phyloP scores from a whole-genome alignment of 2,329 filamentous ascomycete species.

The Paecilomyces fulvus region DNA sequence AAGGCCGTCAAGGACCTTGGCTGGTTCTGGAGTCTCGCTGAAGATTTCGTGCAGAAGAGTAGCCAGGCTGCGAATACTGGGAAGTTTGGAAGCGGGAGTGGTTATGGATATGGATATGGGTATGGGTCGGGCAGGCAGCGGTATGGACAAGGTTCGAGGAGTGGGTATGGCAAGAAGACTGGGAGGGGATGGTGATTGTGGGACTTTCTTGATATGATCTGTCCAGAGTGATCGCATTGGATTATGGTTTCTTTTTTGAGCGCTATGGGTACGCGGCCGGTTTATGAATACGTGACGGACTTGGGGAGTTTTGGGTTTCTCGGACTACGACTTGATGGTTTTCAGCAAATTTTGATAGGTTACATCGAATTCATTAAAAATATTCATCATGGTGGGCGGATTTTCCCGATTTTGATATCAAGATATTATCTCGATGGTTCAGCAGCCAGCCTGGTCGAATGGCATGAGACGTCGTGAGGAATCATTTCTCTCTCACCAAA shows the following conservation, averaged over 20 bases:
- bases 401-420: background rate
- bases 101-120: conserved; percentile 52
- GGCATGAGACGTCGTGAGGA: background rate
- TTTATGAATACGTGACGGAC: background rate
- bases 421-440: no score
- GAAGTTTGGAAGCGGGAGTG: conserved; percentile 49
- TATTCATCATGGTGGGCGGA: background rate
- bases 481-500: no score
- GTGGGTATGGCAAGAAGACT: background rate
- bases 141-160: background rate
- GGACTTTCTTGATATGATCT: background rate
- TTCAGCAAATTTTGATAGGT: background rate
- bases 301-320: background rate
- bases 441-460: no score
- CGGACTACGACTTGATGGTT: background rate
- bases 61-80: conserved; percentile 34
- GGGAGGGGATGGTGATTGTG: conserved; percentile 11
- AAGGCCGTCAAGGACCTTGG: conserved; percentile 25
- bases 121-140: conserved; percentile 34
- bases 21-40: conserved; percentile 56
- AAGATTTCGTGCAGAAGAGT: conserved; percentile 44
- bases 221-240: background rate
- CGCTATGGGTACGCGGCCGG: background rate
- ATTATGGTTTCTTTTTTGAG: background rate
- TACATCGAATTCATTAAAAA: background rate